Evolutionary conservation across 495 filamentous ascomycete species (phyloP).

Genomic region (Jackrogersella minutella): DNA sequence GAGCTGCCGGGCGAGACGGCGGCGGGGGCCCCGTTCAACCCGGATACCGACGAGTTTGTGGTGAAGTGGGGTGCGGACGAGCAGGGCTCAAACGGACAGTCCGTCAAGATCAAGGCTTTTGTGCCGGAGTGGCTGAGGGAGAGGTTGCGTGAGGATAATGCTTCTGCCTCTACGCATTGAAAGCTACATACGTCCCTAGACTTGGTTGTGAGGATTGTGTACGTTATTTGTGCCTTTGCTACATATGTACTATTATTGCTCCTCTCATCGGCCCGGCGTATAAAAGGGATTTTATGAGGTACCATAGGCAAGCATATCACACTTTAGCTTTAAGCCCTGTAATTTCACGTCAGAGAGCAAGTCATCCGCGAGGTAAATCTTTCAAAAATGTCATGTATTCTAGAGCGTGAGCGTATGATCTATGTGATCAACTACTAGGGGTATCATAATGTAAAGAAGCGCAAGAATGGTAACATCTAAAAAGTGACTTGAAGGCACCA

Average conservation of each 20-base stretch:
- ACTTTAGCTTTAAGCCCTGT: neutral
- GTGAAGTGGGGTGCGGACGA: conserved; percentile 46
- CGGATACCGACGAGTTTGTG: conserved; percentile 55
- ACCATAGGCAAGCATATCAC: neutral
- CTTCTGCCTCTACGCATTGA: neutral
- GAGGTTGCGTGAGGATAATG: conserved; percentile 35
- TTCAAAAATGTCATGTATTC: no score
- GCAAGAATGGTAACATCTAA: neutral
- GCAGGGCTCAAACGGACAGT: conserved; percentile 41
- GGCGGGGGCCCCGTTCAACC: conserved; percentile 53
- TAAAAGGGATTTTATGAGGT: no score
- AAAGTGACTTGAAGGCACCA: neutral
- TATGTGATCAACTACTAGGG: conserved; percentile 10
- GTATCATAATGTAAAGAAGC: conserved; percentile 22
- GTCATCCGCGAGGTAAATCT: no score
- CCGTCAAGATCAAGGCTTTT: conserved; percentile 80
- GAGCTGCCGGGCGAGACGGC: conserved; percentile 69
- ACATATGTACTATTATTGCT: neutral
- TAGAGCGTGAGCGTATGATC: neutral
- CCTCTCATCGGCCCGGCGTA: no score
- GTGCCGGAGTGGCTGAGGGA: conserved; percentile 79
- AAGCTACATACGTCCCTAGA: neutral
- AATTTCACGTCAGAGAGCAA: neutral
- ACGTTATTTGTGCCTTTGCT: neutral
- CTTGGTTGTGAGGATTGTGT: neutral